Base-by-base conservation (phyloP, 1,284 basidiomycete genomes). In the Inonotus hispidus region DNA sequence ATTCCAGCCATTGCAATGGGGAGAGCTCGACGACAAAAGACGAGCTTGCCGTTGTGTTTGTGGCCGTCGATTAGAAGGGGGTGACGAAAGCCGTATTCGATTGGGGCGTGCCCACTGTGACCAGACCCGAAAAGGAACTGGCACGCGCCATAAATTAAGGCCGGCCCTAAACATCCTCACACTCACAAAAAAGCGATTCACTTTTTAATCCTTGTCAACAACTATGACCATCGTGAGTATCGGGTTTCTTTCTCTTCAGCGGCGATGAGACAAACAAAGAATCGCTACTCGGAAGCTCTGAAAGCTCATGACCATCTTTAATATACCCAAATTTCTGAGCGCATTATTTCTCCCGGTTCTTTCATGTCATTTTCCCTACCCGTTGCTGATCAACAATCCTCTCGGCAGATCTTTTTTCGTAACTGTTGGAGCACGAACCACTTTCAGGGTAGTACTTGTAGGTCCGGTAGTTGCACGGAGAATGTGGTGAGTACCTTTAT, bases 251-350 rank as follows among this genome's bases (percentile, higher is more conserved):
- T 60, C 64, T 46, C 29, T 23, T 61, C 62, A 60, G 71, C 71
- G 67, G 74, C 81, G 88, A 90, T 77, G 87, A 88, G 71, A 80
- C 74, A 73, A 67, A 68, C 41, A 45, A 74, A 75, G 88, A 90
- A 91, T 90, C 88, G 88, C 87, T 90, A 90, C 87, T 84, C 87
- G 72, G 88, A 90, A 83, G 82, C 82, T 32, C 32, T 67, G 65
- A 61, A 64, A 74, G 87, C 81, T 85, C 16, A 82, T 90, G 88
- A 90, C 76, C 71, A 69, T 70, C 72, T 69, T 69, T 78, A 72
- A 78, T 81, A 91, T 90, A 90, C 88, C 88, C 88, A 90, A 90
- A 90, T 91, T 90, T 90, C 88, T 75, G 88, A 91, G 78, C 75
- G 68, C 58, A 29, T 45, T 35, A 38, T 65, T 58, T n/a, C n/a